Evolutionary conservation across 2,329 filamentous ascomycete species (phyloP).

Genomic region (Cladosporium cucumerinum): DNA sequence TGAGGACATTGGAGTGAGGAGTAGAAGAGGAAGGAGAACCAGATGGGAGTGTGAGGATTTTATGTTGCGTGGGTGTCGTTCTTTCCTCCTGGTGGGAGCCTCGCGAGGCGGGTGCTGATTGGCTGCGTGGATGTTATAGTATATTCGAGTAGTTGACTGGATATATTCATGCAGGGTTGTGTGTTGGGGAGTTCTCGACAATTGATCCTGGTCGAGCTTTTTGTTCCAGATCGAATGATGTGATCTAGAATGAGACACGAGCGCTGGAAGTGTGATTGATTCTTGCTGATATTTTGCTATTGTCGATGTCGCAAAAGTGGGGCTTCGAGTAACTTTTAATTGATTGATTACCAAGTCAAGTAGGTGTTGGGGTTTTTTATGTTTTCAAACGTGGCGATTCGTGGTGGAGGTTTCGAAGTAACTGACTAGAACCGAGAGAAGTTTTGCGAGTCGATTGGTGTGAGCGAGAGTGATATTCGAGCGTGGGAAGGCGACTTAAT

Average conservation of each 20-base stretch:
- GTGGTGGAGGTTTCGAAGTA: neutral
- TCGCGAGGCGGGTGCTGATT: neutral
- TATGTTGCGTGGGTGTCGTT: neutral
- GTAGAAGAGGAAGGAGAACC: neutral
- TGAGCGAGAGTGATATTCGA: neutral
- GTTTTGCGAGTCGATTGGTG: neutral
- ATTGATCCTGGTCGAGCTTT: neutral
- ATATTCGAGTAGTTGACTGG: no score
- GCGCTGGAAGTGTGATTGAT: neutral
- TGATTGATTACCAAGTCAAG: no score
- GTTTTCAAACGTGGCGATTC: neutral
- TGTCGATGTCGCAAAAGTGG: neutral
- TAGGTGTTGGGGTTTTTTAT: neutral
- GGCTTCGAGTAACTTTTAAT: neutral
- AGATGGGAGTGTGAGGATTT: neutral
- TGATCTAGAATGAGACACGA: neutral
- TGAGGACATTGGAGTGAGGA: neutral
- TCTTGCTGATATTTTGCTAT: neutral
- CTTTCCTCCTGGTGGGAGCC: neutral
- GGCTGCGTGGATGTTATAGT: neutral
- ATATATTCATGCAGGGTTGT: neutral
- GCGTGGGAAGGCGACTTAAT: neutral
- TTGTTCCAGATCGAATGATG: neutral
- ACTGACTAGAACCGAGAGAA: neutral
- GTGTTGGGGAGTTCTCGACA: neutral